phyloP scores from a whole-genome alignment of 2,329 filamentous ascomycete genomes.

The Beauveria scarabaeidicola region DNA sequence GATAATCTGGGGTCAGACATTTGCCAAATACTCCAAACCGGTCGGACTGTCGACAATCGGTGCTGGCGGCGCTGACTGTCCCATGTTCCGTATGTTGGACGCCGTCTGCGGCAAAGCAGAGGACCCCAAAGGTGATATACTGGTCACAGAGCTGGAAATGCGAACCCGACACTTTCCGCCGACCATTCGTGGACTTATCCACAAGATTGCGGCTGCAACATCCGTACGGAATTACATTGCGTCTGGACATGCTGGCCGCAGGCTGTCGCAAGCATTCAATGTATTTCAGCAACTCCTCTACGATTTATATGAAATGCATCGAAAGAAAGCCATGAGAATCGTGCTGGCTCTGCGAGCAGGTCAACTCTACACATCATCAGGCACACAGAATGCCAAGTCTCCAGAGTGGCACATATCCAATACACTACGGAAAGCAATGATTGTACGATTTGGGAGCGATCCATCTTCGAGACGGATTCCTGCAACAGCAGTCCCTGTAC shows the following conservation, averaged over 20 bases:
- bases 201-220: not conserved
- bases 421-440: not conserved
- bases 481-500: not conserved
- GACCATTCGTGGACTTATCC: not conserved
- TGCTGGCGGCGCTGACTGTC: constrained; percentile 3
- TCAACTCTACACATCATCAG: not conserved
- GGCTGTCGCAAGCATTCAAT: not conserved
- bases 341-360: not conserved
- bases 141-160: not conserved
- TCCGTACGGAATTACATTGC: not conserved
- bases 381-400: not conserved
- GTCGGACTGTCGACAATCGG: not conserved
- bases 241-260: not conserved
- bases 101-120: constrained; percentile 1
- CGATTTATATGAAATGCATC: constrained; percentile 1
- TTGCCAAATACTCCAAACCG: not conserved
- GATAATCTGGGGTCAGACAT: not conserved
- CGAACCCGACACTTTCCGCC: not conserved
- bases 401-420: constrained; percentile 1
- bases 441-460: not conserved
- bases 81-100: constrained; percentile 2
- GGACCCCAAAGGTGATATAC: not conserved
- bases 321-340: constrained; percentile 1
- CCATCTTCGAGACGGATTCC: not conserved
- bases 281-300: not conserved